A percentile compares a stretch with the other conserved stretches of the same genome.
phyloP scores from a whole-genome alignment of 495 filamentous ascomycete genomes.

The Aspergillus heteromorphus region DNA sequence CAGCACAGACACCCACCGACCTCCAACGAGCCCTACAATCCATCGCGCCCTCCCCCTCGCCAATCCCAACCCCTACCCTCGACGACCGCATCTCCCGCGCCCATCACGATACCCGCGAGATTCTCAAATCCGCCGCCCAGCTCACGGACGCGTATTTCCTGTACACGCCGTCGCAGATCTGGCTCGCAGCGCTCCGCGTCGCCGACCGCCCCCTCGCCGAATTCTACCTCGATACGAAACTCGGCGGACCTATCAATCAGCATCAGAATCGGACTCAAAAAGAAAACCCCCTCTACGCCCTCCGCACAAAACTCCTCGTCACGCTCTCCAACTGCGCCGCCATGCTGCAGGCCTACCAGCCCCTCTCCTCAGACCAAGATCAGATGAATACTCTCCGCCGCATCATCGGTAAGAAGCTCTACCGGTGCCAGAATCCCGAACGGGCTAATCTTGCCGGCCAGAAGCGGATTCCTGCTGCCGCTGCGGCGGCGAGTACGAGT shows the following conservation, averaged over 20 bases:
- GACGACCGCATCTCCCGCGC: slow-evolving; percentile 55
- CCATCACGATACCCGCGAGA: slow-evolving; percentile 62
- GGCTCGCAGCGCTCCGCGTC: slow-evolving; percentile 70
- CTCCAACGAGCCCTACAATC: slow-evolving; percentile 28
- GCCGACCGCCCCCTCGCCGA: slow-evolving; percentile 67
- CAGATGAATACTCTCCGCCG: slow-evolving; percentile 49
- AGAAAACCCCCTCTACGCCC: slow-evolving; percentile 23
- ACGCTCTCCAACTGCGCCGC: slow-evolving; percentile 39
- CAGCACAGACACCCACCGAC: slow-evolving; percentile 30
- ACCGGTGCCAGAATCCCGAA: slow-evolving; percentile 71
- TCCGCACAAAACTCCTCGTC: slow-evolving; percentile 38
- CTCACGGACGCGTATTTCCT: slow-evolving; percentile 94
- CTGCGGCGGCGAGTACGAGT: slow-evolving; percentile 12
- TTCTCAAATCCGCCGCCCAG: slow-evolving; percentile 72
- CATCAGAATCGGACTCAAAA: slow-evolving; percentile 14
- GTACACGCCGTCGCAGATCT: slow-evolving; percentile 91
- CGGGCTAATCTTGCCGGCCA: slow-evolving; percentile 41
- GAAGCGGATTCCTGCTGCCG: slow-evolving; percentile 32
- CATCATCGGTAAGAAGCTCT: slow-evolving; percentile 68
- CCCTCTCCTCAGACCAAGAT: slow-evolving; percentile 37
- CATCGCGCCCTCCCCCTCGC: slow-evolving; percentile 19
- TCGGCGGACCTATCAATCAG: slow-evolving; percentile 34
- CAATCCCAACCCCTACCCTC: slow-evolving; percentile 23
- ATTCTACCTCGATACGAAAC: slow-evolving; percentile 70
- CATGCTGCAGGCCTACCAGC: slow-evolving; percentile 33